phyloP scores from a whole-genome alignment of 495 filamentous ascomycete species.

The Massariosphaeria phaeospora region DNA sequence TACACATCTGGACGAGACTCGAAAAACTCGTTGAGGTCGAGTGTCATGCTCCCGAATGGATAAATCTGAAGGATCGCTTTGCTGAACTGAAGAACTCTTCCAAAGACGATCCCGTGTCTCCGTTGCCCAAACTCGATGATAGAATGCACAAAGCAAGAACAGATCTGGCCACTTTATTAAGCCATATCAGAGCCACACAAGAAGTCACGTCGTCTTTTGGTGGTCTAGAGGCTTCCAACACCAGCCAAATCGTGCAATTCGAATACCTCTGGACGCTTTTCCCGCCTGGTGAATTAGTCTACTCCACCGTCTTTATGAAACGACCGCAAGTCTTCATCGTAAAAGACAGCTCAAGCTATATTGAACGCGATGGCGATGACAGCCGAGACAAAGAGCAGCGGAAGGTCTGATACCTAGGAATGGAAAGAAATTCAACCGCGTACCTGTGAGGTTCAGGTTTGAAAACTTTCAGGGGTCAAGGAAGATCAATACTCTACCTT shows the following conservation, averaged over 20 bases:
- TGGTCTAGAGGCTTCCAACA: background rate
- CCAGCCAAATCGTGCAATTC: background rate
- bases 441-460: constrained; percentile 2
- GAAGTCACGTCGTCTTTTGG: background rate
- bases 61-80: background rate
- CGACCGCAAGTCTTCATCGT: background rate
- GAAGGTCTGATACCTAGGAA: background rate
- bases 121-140: background rate
- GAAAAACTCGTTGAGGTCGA: background rate
- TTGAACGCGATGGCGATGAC: background rate
- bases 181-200: background rate
- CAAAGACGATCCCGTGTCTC: background rate
- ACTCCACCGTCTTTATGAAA: background rate
- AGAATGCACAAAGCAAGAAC: background rate
- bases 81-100: too few relatives aligned
- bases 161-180: background rate
- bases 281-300: background rate
- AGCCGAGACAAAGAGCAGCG: background rate
- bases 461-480: background rate
- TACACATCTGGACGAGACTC: background rate
- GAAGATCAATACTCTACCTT: constrained; percentile 1
- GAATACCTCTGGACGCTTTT: background rate
- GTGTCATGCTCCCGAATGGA: background rate
- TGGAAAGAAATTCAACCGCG: background rate
- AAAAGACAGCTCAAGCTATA: background rate